Conservation (phyloP, 1,139 yeast genomes). For the Suhomyces guaymorum region DNA sequence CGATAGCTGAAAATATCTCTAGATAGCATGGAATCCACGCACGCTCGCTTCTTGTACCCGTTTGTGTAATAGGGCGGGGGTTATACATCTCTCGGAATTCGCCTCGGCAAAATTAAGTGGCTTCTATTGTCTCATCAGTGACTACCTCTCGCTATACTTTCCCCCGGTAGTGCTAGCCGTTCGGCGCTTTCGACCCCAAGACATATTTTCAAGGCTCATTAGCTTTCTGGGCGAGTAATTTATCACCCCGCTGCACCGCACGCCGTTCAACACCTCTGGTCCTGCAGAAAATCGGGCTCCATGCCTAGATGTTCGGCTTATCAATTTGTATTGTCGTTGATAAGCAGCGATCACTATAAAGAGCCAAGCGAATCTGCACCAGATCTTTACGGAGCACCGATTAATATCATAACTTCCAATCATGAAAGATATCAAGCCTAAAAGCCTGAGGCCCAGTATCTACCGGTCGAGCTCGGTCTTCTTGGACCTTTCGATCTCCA, state of each 20-base stretch:
- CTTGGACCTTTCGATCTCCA: conserved; percentile 34
- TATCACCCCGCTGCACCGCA: background rate
- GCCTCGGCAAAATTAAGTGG: background rate
- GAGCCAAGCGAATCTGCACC: too few relatives aligned
- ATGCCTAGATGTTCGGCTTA: too few relatives aligned
- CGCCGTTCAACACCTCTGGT: background rate
- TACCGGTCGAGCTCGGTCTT: conserved; percentile 20
- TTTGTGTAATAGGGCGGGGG: too few relatives aligned
- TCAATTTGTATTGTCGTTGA: too few relatives aligned
- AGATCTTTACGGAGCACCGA: too few relatives aligned
- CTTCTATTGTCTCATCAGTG: too few relatives aligned
- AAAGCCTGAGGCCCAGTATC: conserved; percentile 9
- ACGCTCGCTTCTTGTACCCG: background rate
- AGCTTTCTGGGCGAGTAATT: background rate
- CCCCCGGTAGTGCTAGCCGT: background rate
- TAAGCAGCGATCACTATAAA: too few relatives aligned
- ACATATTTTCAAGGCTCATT: too few relatives aligned
- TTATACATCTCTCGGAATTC: too few relatives aligned
- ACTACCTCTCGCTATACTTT: background rate
- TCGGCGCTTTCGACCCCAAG: background rate
- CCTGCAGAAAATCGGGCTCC: too few relatives aligned
- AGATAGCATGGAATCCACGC: background rate
- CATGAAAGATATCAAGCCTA: conserved; percentile 1
- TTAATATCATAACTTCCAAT: too few relatives aligned
- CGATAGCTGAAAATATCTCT: background rate